Percentiles rank a stretch among this genome's conserved stretches.
Evolutionary conservation across 495 filamentous ascomycete species (phyloP).

Genomic region (Parathielavia hyrcaniae): DNA sequence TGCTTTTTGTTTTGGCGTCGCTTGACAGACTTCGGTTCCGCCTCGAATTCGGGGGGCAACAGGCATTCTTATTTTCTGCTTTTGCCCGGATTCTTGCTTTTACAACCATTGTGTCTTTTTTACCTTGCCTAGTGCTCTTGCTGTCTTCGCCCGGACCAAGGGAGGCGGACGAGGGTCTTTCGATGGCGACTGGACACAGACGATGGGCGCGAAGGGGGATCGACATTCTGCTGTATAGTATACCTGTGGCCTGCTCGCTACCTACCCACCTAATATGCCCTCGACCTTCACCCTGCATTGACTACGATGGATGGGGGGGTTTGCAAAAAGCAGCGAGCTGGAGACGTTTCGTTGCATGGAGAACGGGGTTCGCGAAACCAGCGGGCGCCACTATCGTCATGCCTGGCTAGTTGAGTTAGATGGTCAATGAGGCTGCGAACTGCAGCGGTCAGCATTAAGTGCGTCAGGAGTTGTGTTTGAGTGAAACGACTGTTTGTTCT

Average conservation of each 20-base stretch:
- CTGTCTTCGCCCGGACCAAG: background rate
- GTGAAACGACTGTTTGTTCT: too few relatives aligned
- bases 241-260: slow-evolving; percentile 11
- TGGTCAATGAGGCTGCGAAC: too few relatives aligned
- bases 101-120: background rate
- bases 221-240: slow-evolving; percentile 11
- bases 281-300: background rate
- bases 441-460: too few relatives aligned
- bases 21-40: background rate
- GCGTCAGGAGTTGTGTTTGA: too few relatives aligned
- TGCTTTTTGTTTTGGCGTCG: slow-evolving; percentile 2
- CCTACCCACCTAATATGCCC: slow-evolving; percentile 7
- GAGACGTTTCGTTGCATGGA: background rate
- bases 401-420: too few relatives aligned
- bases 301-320: background rate
- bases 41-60: background rate
- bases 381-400: too few relatives aligned
- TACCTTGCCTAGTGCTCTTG: background rate
- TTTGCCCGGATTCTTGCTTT: background rate
- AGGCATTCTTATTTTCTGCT: background rate
- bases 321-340: background rate
- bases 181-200: background rate
- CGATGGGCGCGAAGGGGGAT: too few relatives aligned
- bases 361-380: too few relatives aligned
- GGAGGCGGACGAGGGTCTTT: background rate